Base-by-base conservation (phyloP, 345 rosid genomes). In the Cardamine chenopodiifolia region DNA sequence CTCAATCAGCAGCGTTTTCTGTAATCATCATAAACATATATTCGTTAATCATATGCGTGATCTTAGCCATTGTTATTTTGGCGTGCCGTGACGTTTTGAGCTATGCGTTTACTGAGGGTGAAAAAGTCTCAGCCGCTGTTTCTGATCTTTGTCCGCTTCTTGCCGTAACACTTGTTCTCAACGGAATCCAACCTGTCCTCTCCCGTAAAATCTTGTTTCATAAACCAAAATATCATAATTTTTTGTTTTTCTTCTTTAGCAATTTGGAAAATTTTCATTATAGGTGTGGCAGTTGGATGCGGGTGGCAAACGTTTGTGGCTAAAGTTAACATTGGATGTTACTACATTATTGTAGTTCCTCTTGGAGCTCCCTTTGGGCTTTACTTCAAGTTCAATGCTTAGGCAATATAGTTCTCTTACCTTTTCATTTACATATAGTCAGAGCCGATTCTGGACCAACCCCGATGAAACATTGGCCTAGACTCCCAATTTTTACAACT, bases 221-320 rank as follows among this genome's bases (percentile, higher is more conserved):
- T n/a, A 39, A 39, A 22, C 20, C 29, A 3, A 40, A 20, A 39
- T 22, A 31, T 0, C 0, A 42, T 8, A 0, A 1, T 0, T 32
- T 14, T 8, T 0, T 6, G 12, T 11, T 45, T 4, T 1, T 13
- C 14, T 6, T 45, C 1, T 11, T 40, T 18, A 29, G 8, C 32
- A 15, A 8, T 50, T 20, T 14, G 19, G 4, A 15, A 32, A 12
- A 1, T 17, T 54, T 26, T 55, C 1, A 32, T 22, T 44, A 0
- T 28, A 75, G 97, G 97, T 39, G 94, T 87, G 62, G 94, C 94
- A 35, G 95, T 91, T 62, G 97, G 97, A 37, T 89, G 95, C 11
- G 97, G 95, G 29, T 89, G 97, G 95, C 95, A 87, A 84, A 68
- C 83, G 17, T 84, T 82, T 68, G 96, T 89, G 12, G 97, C 96